These are phyloP conservation scores for Oryza coarctata DNA, from an alignment of 176 grass and related monocot species.

Conservation along the genomic window DNA sequence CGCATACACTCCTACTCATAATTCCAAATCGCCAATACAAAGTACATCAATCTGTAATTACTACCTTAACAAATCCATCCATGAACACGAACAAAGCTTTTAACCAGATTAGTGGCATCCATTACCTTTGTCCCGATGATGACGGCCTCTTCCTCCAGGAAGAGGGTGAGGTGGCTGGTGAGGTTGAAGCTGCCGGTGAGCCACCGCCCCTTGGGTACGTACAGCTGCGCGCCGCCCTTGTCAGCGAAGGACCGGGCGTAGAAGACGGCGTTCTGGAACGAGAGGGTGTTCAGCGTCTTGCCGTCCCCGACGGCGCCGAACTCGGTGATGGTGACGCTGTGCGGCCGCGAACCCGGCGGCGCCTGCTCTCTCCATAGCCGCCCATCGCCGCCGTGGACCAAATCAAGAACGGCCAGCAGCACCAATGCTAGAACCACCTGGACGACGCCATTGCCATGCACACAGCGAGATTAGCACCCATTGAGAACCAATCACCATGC, in stretches of 20 bases:
- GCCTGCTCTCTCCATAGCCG: constrained; percentile 27
- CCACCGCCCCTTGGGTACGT: constrained; percentile 85
- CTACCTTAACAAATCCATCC: constrained; percentile 26
- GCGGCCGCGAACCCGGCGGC: constrained; percentile 45
- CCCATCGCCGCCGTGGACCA: constrained; percentile 22
- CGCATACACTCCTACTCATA: background rate
- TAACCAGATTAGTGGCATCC: constrained; percentile 1
- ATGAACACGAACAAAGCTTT: constrained; percentile 5
- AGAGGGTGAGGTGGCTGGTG: constrained; percentile 84
- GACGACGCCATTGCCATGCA: constrained; percentile 29
- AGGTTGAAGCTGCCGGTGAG: constrained; percentile 97
- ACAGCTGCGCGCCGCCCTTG: constrained; percentile 91
- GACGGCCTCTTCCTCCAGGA: constrained; percentile 70
- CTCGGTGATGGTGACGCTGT: constrained; percentile 93
- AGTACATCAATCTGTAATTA: constrained; percentile 21
- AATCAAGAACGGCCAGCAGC: constrained; percentile 20
- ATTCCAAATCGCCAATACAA: constrained; percentile 10
- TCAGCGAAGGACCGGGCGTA: constrained; percentile 82
- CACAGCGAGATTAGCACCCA: constrained; percentile 21
- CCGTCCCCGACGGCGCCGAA: constrained; percentile 93
- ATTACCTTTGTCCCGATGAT: constrained; percentile 70
- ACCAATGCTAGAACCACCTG: constrained; percentile 59
- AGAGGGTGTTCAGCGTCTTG: constrained; percentile 65
- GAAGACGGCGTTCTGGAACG: constrained; percentile 96
- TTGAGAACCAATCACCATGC: background rate